Conservation (phyloP, 140 eudicot genomes). For the Flaveria floridana region DNA sequence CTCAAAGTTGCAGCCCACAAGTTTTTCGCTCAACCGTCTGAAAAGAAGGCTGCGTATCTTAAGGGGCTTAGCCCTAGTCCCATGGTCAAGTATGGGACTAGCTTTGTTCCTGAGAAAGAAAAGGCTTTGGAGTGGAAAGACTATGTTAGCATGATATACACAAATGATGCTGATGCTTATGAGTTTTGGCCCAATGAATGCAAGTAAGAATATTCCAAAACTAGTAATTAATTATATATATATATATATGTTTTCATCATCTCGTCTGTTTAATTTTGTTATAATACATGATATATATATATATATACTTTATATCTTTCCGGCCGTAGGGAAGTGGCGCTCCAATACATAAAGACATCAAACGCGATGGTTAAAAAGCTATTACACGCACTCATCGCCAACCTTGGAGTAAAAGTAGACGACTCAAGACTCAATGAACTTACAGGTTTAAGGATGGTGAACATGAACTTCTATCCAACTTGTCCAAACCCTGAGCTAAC, state of each 20-base stretch:
- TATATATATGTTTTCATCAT: no score
- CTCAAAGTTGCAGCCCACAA: conserved; percentile 40
- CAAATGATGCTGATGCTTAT: conserved; percentile 31
- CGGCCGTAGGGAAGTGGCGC: conserved; percentile 37
- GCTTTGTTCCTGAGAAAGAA: conserved; percentile 49
- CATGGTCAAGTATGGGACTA: conserved; percentile 44
- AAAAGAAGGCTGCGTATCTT: conserved; percentile 39
- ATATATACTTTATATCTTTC: not conserved
- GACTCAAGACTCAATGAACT: conserved; percentile 34
- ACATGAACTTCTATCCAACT: conserved; percentile 50
- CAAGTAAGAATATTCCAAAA: conserved; percentile 34
- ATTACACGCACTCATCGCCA: conserved; percentile 27
- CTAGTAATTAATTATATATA: no score
- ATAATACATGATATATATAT: not conserved
- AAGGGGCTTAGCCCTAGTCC: conserved; percentile 42
- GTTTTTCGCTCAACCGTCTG: conserved; percentile 41
- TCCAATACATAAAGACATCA: conserved; percentile 43
- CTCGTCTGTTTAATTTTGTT: no score
- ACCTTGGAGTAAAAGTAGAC: conserved; percentile 39
- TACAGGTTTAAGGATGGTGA: conserved; percentile 36
- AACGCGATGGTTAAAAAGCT: conserved; percentile 37
- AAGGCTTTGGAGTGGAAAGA: conserved; percentile 33
- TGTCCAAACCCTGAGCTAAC: conserved; percentile 57
- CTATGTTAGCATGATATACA: conserved; percentile 28
- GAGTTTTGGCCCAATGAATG: conserved; percentile 47